Evolutionary conservation across 768 basidiomycete genomes (phyloP).

Genomic region (Russula abietina): DNA sequence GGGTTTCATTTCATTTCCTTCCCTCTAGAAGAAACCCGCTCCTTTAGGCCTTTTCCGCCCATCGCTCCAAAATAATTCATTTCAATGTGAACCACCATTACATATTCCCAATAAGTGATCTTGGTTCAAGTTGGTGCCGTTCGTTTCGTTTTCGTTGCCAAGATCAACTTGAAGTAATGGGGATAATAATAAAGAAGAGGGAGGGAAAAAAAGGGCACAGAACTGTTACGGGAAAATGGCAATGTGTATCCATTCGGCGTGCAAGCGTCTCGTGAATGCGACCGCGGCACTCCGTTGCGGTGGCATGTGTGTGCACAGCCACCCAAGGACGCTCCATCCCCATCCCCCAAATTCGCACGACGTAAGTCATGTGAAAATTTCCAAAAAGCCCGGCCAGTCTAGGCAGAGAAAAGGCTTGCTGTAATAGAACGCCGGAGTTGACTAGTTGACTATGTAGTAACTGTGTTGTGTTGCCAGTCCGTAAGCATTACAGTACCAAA

Average conservation of each 20-base stretch:
- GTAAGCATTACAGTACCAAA: neutral
- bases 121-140: constrained; percentile 1
- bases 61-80: constrained; percentile 5
- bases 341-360: neutral
- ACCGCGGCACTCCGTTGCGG: neutral
- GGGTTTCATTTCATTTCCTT: neutral
- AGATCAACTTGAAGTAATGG: too few species aligned
- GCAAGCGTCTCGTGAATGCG: neutral
- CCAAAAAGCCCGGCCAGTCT: neutral
- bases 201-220: constrained; percentile 8
- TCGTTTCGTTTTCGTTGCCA: too few species aligned
- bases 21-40: neutral
- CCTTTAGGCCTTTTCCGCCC: neutral
- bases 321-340: neutral
- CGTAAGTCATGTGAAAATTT: neutral
- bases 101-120: neutral
- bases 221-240: neutral
- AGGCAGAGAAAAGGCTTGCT: too few species aligned
- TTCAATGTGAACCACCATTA: constrained; percentile 8
- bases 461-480: neutral
- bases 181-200: neutral
- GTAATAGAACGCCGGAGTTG: neutral
- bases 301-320: constrained; percentile 17
- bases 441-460: too few species aligned
- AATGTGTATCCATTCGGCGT: neutral